Percentiles rank a stretch among this genome's conserved stretches.
Conservation (phyloP, 305 asterid species). For the Andrographis paniculata region DNA sequence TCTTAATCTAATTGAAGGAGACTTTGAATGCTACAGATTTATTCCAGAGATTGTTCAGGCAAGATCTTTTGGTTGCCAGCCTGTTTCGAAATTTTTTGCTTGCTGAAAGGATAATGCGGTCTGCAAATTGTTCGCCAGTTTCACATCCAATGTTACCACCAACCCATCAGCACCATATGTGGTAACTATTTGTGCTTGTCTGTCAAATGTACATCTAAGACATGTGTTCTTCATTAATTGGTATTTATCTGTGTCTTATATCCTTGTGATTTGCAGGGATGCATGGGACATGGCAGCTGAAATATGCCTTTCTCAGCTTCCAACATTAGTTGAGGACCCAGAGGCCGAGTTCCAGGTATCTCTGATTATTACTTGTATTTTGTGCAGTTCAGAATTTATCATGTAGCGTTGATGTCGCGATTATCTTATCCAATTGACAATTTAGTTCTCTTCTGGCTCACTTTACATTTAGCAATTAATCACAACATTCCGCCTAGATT, state of each 20-base stretch:
- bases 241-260: constrained; percentile 13
- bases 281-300: constrained; percentile 99
- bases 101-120: constrained; percentile 98
- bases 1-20: constrained; percentile 19
- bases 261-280: constrained; percentile 57
- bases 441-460: too few species aligned
- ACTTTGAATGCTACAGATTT: constrained; percentile 56
- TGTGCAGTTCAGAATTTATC: too few species aligned
- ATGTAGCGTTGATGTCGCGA: too few species aligned
- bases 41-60: constrained; percentile 87
- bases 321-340: constrained; percentile 81
- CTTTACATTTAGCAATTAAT: too few species aligned
- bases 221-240: constrained; percentile 11
- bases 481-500: too few species aligned
- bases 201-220: constrained; percentile 8
- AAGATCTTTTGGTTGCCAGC: constrained; percentile 50
- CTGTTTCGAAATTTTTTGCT: constrained; percentile 44
- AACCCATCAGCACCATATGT: constrained; percentile 98
- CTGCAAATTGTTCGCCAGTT: constrained; percentile 96
- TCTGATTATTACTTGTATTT: not conserved
- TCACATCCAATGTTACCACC: constrained; percentile 88
- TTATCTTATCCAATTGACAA: too few species aligned
- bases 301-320: constrained; percentile 99
- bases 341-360: constrained; percentile 93
- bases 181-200: constrained; percentile 35